phyloP scores from a whole-genome alignment of 2,329 filamentous ascomycete species.

The Aspergillus sclerotialis region DNA sequence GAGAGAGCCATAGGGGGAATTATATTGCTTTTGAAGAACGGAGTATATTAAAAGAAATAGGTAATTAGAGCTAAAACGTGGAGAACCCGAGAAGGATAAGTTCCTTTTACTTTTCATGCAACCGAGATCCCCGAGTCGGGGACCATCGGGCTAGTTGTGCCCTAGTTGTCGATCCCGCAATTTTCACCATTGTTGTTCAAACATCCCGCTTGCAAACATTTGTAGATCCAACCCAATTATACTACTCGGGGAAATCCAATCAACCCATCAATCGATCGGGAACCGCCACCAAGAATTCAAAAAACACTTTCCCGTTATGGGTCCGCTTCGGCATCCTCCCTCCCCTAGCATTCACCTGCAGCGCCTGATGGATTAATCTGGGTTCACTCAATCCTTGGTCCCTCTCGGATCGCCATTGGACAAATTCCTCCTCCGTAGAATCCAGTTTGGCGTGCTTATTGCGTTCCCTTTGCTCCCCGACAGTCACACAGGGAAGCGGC shows the following conservation, averaged over 20 bases:
- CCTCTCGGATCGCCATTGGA: conserved; percentile 20
- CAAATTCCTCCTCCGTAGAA: conserved; percentile 24
- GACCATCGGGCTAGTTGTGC: conserved; percentile 8
- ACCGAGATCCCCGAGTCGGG: conserved; percentile 15
- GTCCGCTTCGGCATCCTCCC: conserved; percentile 24
- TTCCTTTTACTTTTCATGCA: too few species aligned
- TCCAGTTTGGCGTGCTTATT: conserved; percentile 29
- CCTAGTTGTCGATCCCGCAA: neutral
- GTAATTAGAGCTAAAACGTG: too few species aligned
- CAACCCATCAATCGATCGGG: conserved; percentile 6
- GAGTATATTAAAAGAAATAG: too few species aligned
- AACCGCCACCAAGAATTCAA: conserved; percentile 9
- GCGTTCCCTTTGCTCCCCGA: conserved; percentile 23
- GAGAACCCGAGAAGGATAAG: too few species aligned
- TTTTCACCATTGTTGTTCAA: neutral
- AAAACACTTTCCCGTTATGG: conserved; percentile 8
- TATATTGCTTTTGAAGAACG: too few species aligned
- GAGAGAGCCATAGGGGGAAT: too few species aligned
- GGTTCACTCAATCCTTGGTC: conserved; percentile 26
- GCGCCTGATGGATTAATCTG: conserved; percentile 27
- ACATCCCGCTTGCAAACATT: neutral
- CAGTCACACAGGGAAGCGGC: conserved; percentile 26
- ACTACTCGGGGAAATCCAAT: neutral
- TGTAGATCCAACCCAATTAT: neutral
- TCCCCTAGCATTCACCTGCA: conserved; percentile 36